phyloP scores from a whole-genome alignment of 164 flowering plant species.

The Tinospora cordifolia region DNA sequence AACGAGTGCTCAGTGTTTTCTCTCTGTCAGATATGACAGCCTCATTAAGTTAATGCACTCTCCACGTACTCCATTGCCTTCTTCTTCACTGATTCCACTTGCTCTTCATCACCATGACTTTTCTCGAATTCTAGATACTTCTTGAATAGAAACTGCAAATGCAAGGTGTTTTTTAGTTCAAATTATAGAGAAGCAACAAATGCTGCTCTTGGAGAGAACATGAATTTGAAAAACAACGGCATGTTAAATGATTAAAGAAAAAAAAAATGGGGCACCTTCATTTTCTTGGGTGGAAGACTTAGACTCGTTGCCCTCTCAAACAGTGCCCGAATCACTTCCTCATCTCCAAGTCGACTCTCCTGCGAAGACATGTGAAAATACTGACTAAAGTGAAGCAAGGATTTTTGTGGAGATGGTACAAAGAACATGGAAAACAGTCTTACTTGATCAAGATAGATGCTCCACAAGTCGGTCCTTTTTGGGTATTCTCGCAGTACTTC shows the following conservation, averaged over 20 bases:
- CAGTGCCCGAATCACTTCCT: slow-evolving; percentile 54
- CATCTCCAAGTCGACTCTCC: slow-evolving; percentile 81
- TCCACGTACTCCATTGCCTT: slow-evolving; percentile 81
- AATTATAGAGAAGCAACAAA: neutral
- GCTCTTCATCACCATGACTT: slow-evolving; percentile 59
- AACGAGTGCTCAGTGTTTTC: no score
- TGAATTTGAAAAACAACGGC: neutral
- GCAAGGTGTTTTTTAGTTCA: neutral
- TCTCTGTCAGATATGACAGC: no score
- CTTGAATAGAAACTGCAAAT: slow-evolving; percentile 73
- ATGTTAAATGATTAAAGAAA: neutral
- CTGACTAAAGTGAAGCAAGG: neutral
- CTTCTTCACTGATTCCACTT: slow-evolving; percentile 53
- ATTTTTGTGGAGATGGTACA: neutral
- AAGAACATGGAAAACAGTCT: neutral
- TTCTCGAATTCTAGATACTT: slow-evolving; percentile 78
- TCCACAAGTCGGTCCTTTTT: slow-evolving; percentile 91
- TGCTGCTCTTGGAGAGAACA: neutral
- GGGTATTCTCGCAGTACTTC: slow-evolving; percentile 73
- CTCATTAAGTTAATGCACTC: slow-evolving; percentile 18
- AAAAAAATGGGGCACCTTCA: slow-evolving; percentile 46
- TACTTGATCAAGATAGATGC: slow-evolving; percentile 85
- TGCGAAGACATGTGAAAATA: slow-evolving; percentile 18
- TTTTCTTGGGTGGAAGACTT: slow-evolving; percentile 65
- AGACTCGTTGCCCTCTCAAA: slow-evolving; percentile 83